Conservation (phyloP, 78 protist species). For the Acrasis kona region DNA sequence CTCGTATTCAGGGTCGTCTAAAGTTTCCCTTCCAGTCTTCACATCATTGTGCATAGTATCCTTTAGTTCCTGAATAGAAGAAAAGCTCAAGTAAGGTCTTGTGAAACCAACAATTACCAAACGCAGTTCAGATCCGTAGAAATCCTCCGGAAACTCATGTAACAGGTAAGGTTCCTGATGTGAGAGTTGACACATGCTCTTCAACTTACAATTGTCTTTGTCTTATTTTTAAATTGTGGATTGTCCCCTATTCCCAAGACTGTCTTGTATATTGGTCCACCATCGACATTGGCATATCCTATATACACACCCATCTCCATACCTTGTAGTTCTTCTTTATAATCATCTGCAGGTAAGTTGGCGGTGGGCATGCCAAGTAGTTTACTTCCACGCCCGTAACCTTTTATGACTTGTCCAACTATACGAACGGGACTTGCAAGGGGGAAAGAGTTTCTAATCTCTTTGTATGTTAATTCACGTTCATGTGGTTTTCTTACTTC, state of each 20-base stretch:
- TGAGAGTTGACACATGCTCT: background rate
- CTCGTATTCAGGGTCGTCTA: background rate
- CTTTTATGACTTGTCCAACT: slow-evolving; percentile 2
- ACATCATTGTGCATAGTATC: background rate
- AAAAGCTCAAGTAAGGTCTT: background rate
- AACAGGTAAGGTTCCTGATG: background rate
- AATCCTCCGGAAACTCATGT: background rate
- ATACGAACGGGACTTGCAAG: background rate
- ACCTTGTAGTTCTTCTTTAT: background rate
- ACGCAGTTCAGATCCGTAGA: background rate
- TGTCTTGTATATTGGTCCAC: background rate
- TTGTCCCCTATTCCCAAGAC: slow-evolving; percentile 11
- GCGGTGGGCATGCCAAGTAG: slow-evolving; percentile 16
- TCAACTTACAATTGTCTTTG: background rate
- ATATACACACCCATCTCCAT: slow-evolving; percentile 5
- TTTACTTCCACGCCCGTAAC: slow-evolving; percentile 1
- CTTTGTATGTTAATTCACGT: too few species aligned
- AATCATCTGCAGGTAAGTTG: background rate
- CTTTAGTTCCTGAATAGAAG: background rate
- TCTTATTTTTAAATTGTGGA: slow-evolving; percentile 10
- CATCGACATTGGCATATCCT: slow-evolving; percentile 3
- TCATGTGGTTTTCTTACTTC: too few species aligned
- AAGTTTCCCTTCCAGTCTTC: background rate
- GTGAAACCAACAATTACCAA: background rate
- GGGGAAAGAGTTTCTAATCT: background rate